Evolutionary conservation across 257 asterid genomes (phyloP).

Genomic region (Nicotiana paniculata): DNA sequence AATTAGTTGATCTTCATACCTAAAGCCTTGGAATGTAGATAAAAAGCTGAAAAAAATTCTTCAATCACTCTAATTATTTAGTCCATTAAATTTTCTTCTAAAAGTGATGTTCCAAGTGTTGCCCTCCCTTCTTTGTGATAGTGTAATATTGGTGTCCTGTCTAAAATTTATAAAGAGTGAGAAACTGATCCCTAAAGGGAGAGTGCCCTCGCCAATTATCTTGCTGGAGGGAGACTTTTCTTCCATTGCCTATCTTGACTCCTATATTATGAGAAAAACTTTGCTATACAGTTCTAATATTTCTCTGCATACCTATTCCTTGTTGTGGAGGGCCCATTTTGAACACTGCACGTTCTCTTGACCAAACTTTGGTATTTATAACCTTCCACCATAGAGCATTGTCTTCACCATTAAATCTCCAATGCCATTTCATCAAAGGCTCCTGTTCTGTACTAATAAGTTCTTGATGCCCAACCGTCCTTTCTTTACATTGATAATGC

Average conservation of each 20-base stretch:
- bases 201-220: background rate
- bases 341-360: background rate
- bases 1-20: background rate
- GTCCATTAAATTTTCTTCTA: background rate
- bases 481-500: background rate
- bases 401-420: background rate
- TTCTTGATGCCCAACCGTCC: background rate
- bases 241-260: background rate
- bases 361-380: background rate
- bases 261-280: background rate
- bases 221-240: background rate
- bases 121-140: background rate
- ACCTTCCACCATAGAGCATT: background rate
- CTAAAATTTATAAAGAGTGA: background rate
- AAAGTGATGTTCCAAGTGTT: background rate
- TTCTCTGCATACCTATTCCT: background rate
- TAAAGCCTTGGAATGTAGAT: background rate
- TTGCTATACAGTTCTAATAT: background rate
- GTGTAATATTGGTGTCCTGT: background rate
- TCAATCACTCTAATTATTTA: background rate
- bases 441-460: background rate
- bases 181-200: background rate
- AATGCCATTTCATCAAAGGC: background rate
- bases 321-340: background rate
- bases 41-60: background rate